Evolutionary conservation across 805 yeast genomes (phyloP).

Genomic region (Nakazawaea ernobii): DNA sequence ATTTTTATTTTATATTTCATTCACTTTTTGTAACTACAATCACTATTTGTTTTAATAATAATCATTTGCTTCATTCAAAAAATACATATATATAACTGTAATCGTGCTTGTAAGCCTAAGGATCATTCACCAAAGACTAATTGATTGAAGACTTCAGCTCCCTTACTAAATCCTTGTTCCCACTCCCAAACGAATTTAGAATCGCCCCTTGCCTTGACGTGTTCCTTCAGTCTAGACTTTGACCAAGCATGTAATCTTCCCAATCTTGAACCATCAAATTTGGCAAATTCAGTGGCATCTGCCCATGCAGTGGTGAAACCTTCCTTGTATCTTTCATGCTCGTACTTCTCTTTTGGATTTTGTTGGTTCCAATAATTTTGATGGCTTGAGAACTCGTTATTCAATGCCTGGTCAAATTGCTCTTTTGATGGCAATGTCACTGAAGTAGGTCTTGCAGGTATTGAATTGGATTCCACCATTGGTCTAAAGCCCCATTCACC

Average conservation of each 20-base stretch:
- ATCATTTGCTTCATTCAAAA: too few relatives aligned
- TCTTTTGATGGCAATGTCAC: slow-evolving; percentile 32
- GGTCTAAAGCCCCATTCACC: slow-evolving; percentile 95
- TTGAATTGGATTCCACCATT: slow-evolving; percentile 60
- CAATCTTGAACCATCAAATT: slow-evolving; percentile 60
- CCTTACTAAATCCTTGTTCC: slow-evolving; percentile 79
- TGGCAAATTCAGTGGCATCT: slow-evolving; percentile 66
- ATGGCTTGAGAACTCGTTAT: slow-evolving; percentile 41
- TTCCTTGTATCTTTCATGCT: slow-evolving; percentile 75
- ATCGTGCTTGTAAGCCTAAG: too few relatives aligned
- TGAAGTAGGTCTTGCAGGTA: slow-evolving; percentile 29
- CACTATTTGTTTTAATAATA: too few relatives aligned
- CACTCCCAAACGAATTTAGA: slow-evolving; percentile 75
- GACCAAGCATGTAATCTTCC: slow-evolving; percentile 77
- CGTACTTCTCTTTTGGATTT: slow-evolving; percentile 56
- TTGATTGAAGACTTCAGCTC: slow-evolving; percentile 35
- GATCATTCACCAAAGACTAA: not conserved
- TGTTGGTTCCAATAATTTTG: slow-evolving; percentile 61
- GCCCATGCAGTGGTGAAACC: slow-evolving; percentile 75
- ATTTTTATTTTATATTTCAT: not conserved
- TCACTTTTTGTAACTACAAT: not conserved
- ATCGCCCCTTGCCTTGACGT: slow-evolving; percentile 47
- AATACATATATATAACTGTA: too few relatives aligned
- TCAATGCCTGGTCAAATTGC: slow-evolving; percentile 34
- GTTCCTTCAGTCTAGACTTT: slow-evolving; percentile 55